Percentiles rank a stretch among this genome's conserved stretches.
phyloP scores from a whole-genome alignment of 2,329 filamentous ascomycete genomes.

The Sporothrix brunneoviolacea region DNA sequence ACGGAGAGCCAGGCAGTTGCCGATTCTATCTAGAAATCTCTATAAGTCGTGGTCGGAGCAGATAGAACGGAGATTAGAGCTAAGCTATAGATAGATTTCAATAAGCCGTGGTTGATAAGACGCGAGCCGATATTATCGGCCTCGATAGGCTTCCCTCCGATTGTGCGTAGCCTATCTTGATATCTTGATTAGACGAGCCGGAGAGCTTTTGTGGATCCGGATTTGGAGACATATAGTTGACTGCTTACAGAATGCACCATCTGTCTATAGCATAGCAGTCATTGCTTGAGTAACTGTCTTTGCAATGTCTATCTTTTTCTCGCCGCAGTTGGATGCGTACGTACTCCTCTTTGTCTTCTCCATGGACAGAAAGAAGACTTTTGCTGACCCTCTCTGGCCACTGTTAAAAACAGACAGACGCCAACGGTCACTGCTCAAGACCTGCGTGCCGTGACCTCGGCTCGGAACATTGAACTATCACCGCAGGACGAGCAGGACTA shows the following conservation, averaged over 20 bases:
- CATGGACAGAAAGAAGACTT: not conserved
- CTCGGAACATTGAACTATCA: not conserved
- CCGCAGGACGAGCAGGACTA: conserved; percentile 22
- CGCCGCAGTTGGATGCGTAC: not conserved
- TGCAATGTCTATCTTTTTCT: not conserved
- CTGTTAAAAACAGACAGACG: not conserved
- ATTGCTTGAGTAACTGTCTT: not conserved
- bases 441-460: not conserved
- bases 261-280: not conserved
- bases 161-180: too few species aligned
- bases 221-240: too few species aligned
- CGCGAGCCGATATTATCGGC: too few species aligned
- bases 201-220: too few species aligned
- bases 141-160: too few species aligned
- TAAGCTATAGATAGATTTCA: too few species aligned
- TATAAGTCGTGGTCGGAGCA: too few species aligned
- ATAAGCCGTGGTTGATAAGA: too few species aligned
- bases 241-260: not conserved
- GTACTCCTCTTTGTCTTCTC: not conserved
- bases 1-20: too few species aligned
- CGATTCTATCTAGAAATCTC: too few species aligned
- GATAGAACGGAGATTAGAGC: too few species aligned
- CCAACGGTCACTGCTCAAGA: not conserved
- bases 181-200: too few species aligned
- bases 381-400: not conserved